Base-by-base conservation (phyloP, 2,329 filamentous ascomycete genomes). In the Uncinocarpus reesii region DNA sequence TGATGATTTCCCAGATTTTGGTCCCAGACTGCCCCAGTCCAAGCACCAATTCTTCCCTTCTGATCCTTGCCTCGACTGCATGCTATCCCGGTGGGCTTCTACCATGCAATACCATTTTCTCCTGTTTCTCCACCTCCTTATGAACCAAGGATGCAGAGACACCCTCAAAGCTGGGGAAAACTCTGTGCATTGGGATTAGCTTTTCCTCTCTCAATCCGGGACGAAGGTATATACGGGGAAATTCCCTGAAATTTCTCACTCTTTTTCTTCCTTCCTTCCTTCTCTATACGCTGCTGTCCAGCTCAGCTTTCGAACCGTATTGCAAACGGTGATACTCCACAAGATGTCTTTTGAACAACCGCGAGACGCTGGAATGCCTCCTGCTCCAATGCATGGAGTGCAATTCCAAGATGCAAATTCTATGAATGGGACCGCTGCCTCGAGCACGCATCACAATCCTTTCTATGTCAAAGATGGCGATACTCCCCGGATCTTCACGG, bases 1-100 rank as follows among this genome's bases (percentile, higher is more conserved):
- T 35, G 42, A 20, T 24, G 15, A 20, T 40, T 45, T 45, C 42
- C 29, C n/a, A 37, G 42, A 45, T 45, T 37, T 21, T 28, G 29
- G 15, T 31, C 15, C 40, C 40, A 42, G 15, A 42, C 32, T 24
- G 20, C 26, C 40, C 24, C 38, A 18, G 26, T 26, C 4, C 37
- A 18, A n/a, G 15, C 16, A 34, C 4, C 16, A 34, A 13, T 10
- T 7, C 16, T 34, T 32, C n/a, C n/a, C n/a, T 13, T 23, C 11
- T 37, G 32, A 18, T 21, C 20, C 20, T 37, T 37, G 18, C 36
- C 13, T 40, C 21, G 7, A 18, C 20, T 16, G 3, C 32, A 8
- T 10, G n/a, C 7, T 24, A 45, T 21, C 31, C 32, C 32, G 11
- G 42, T n/a, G 11, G 23, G 3, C 31, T 1, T 36, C 28, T 24